Base-by-base conservation (phyloP, 164 flowering plant genomes). In the Stephania cephalantha region DNA sequence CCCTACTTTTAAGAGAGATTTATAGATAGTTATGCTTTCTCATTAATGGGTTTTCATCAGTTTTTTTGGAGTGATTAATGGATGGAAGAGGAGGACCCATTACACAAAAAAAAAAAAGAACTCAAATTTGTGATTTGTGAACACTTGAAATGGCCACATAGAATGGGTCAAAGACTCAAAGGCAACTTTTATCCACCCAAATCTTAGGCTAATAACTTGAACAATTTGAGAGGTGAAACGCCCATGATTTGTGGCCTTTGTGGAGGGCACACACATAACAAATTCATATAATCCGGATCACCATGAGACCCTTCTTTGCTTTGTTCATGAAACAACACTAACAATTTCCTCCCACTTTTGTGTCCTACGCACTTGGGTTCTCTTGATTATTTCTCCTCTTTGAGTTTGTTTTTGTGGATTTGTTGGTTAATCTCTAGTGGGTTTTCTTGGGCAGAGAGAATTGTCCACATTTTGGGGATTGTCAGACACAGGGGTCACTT, bases 291-390 rank as follows among this genome's bases (percentile, higher is more conserved):
- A 71, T 78, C 76, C 85, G 80, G 81, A 82, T 85, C 83, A 80
- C 86, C 86, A 79, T 83, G 80, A 52, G 84, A 79, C 83, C 79
- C 13, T 68, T 82, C 80, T 84, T 64, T 11, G 58, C 25, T n/a
- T 18, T 22, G 17, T 35, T 72, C 70, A 7, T 11, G 15, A 70
- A 58, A 70, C 29, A 72, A 71, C 30, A 30, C 71, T 18, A 55
- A 58, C 72, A 73, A 58, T 25, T 68, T 76, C 44, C 48, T 65
- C 42, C 42, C 42, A 35, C 46, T 61, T 76, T 81, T 73, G 52
- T 76, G 70, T 67, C 15, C 55, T 75, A 50, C 66, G 4, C 31
- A 12, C 46, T 65, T 61, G 50, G 35, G 35, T 67, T 45, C 25
- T 44, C 6, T 69, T 70, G 17, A 46, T 18, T 17, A 22, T 64